phyloP scores from a whole-genome alignment of 2,329 filamentous ascomycete genomes.

The Beauveria caledonica region DNA sequence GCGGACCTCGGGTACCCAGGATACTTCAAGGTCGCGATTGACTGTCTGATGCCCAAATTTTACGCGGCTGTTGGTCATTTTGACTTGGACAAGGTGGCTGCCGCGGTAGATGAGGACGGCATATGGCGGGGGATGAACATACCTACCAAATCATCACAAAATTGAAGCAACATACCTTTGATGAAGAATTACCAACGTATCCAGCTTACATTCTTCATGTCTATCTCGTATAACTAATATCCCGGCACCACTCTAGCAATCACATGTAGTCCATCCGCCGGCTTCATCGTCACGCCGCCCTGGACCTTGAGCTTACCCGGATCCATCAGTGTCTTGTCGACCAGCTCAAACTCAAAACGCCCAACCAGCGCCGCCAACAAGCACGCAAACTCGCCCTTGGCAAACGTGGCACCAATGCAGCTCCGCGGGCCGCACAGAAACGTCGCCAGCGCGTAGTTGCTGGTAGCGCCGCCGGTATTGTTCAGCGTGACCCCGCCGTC shows the following conservation, averaged over 20 bases:
- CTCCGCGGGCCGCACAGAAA: constrained; percentile 81
- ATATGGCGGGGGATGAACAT: neutral
- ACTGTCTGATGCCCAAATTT: neutral
- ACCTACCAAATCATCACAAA: neutral
- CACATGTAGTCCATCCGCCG: constrained; percentile 63
- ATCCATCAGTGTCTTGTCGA: constrained; percentile 53
- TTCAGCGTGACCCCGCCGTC: constrained; percentile 11
- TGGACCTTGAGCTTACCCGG: constrained; percentile 60
- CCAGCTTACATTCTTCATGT: too few species aligned
- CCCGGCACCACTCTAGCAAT: constrained; percentile 58
- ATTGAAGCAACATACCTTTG: neutral
- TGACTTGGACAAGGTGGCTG: neutral
- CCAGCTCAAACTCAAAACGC: constrained; percentile 56
- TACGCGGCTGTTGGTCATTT: neutral
- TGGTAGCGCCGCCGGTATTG: constrained; percentile 56
- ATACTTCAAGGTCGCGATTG: neutral
- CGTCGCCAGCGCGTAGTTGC: constrained; percentile 70
- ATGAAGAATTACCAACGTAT: too few species aligned
- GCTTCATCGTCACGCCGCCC: constrained; percentile 62
- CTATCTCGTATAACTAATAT: constrained; percentile 30
- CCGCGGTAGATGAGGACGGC: neutral
- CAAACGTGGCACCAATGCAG: constrained; percentile 78
- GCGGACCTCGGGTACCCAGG: neutral
- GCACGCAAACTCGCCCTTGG: constrained; percentile 77
- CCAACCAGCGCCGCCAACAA: constrained; percentile 71